Conservation (phyloP, 257 asterid species). For the Solanum chaucha region DNA sequence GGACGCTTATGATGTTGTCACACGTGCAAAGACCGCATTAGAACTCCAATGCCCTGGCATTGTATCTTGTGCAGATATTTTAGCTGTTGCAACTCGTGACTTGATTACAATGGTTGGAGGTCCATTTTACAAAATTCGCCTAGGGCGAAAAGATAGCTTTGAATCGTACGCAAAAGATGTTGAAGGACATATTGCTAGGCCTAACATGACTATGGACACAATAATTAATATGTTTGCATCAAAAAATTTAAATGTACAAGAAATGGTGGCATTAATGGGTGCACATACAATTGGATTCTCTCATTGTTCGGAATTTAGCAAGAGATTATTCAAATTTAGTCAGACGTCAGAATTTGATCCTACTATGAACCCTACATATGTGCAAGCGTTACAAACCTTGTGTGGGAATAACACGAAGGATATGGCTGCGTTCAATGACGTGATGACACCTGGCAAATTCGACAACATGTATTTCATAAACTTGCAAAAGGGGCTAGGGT, state of each 20-base stretch:
- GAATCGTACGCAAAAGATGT: constrained; percentile 37
- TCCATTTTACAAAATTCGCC: constrained; percentile 42
- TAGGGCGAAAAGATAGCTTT: constrained; percentile 59
- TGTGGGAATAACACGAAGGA: constrained; percentile 39
- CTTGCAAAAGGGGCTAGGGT: constrained; percentile 43
- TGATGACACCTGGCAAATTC: constrained; percentile 75
- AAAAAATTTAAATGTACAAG: constrained; percentile 35
- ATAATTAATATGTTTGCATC: constrained; percentile 37
- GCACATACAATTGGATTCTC: constrained; percentile 88
- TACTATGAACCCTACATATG: constrained; percentile 44
- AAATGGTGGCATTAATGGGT: constrained; percentile 70
- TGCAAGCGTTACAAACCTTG: constrained; percentile 26
- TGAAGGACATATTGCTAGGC: constrained; percentile 63
- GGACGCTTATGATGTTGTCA: constrained; percentile 61
- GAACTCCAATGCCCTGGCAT: constrained; percentile 74
- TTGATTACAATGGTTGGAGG: constrained; percentile 74
- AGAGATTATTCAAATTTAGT: constrained; percentile 44
- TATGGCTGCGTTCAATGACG: constrained; percentile 70
- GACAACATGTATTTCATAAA: constrained; percentile 55
- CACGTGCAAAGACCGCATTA: constrained; percentile 56
- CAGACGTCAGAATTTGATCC: constrained; percentile 33
- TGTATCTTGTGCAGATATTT: constrained; percentile 78
- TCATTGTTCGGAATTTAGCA: constrained; percentile 58
- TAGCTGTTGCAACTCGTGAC: constrained; percentile 65
- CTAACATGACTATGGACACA: constrained; percentile 41